Evolutionary conservation across 1,139 yeast species (phyloP), one percentile per base, ranked within the genome.

Genomic region (Saccharomyces pastorianus): DNA sequence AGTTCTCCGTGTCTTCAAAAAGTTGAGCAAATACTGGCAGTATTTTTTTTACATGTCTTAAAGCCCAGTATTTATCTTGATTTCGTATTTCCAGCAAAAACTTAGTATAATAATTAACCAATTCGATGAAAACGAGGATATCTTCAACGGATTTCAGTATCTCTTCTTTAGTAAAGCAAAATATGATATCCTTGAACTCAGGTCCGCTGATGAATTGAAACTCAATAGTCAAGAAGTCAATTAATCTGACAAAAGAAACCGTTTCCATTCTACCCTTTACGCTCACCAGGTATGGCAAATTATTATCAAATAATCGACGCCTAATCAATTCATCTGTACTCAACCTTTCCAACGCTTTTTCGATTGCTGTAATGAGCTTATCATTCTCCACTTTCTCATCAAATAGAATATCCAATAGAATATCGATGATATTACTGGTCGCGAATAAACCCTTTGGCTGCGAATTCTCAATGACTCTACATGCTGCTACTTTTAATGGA

Each of bases 401-500:
- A 25, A 68, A 63, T 31, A 66, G 58, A 1, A 65, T 47, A 2
- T 55, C 55, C 20, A 72, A 32, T 7, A 66, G 42, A 1, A 59
- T 57, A 29, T 68, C 71, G 7, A 70, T 49, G 2, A 72, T 52
- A 29, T 56, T 63, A 1, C 70, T 64, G 26, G 66, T 60, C 1
- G 73, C 66, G 20, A 71, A 56, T 14, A 68, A 55, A 27, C 70
- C 73, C 41, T 64, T 64, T 2, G 75, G 75, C 27, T 63, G 56
- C 0, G 75, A 71, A 31, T 57, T 63, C 4, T 64, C 55, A 13
- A 71, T 55, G 13, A 71, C 67, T 48, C 63, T 65, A 53, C 73
- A 59, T 0, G 72, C 71, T 4, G 68, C 54, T 13, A 58, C 61
- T 11, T 67, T 62, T 20, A 73, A 53, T 13, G 64, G 59, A 2